phyloP scores from a whole-genome alignment of 2,329 filamentous ascomycete species.

The Clathrospora elynae region DNA sequence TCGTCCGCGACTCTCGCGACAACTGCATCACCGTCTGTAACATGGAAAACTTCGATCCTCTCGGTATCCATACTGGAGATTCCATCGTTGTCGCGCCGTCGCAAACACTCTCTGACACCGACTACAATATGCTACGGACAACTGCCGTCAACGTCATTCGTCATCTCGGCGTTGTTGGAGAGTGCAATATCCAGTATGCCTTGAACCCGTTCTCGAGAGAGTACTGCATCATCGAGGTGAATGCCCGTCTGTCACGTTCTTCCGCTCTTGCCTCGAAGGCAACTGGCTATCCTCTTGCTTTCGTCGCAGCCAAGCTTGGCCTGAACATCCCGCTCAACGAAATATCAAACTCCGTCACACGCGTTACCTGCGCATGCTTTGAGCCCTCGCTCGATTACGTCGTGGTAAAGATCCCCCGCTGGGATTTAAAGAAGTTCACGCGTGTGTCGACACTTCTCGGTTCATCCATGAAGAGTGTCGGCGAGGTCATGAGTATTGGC shows the following conservation, averaged over 20 bases:
- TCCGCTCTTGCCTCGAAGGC: conserved; percentile 96
- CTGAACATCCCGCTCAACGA: conserved; percentile 94
- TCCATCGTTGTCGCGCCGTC: conserved; percentile 98
- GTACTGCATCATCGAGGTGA: conserved; percentile 99
- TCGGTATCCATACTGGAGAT: conserved; percentile 97
- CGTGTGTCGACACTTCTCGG: conserved; percentile 93
- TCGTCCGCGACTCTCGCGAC: conserved; percentile 91
- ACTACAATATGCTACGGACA: conserved; percentile 98
- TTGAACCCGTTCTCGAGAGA: conserved; percentile 93
- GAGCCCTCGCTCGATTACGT: conserved; percentile 98
- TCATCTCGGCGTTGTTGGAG: conserved; percentile 94
- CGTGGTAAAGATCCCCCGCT: conserved; percentile 97
- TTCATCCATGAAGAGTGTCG: conserved; percentile 99
- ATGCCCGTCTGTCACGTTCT: conserved; percentile 91
- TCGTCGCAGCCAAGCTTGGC: conserved; percentile 95
- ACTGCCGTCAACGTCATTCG: conserved; percentile 97
- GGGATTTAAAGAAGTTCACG: conserved; percentile 99
- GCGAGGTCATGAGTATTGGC: conserved; percentile 98
- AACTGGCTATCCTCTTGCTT: conserved; percentile 93
- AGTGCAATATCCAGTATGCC: conserved; percentile 99
- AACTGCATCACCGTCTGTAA: conserved; percentile 99
- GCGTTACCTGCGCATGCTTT: conserved; percentile 95
- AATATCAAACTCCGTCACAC: conserved; percentile 94
- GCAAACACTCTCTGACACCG: conserved; percentile 93
- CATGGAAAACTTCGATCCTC: conserved; percentile 99